Percentiles rank a stretch among this genome's conserved stretches.
Conservation (phyloP, 805 yeast species). For the Candida verbasci region DNA sequence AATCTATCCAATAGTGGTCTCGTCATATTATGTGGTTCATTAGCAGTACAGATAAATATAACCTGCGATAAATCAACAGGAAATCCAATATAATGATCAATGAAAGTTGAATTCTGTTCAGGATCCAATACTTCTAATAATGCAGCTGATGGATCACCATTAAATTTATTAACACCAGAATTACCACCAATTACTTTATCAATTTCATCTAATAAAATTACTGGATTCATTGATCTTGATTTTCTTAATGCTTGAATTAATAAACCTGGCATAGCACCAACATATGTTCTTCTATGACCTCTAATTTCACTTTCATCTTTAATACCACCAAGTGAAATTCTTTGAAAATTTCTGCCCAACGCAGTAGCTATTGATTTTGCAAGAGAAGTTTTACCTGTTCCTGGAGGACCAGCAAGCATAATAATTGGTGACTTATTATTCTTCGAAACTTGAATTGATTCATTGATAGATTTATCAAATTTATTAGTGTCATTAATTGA, state of each 20-base stretch:
- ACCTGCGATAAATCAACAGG: conserved; percentile 82
- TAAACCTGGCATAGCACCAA: conserved; percentile 89
- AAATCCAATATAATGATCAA: conserved; percentile 81
- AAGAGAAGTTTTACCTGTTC: conserved; percentile 86
- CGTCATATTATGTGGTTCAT: conserved; percentile 65
- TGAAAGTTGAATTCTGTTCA: conserved; percentile 73
- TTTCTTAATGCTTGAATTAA: conserved; percentile 72
- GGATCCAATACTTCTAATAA: conserved; percentile 86
- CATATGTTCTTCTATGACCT: conserved; percentile 88
- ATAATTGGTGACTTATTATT: conserved; percentile 65
- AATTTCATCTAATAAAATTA: conserved; percentile 77
- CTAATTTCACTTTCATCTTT: conserved; percentile 86
- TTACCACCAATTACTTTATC: conserved; percentile 68
- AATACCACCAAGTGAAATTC: conserved; percentile 82
- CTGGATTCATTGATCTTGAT: conserved; percentile 76
- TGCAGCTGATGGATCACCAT: conserved; percentile 91
- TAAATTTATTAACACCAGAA: conserved; percentile 39
- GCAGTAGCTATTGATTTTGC: conserved; percentile 79
- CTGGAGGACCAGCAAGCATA: conserved; percentile 87
- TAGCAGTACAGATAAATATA: conserved; percentile 82
- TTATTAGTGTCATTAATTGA: conserved; percentile 5
- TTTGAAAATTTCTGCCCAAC: conserved; percentile 68
- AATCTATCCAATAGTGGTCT: conserved; percentile 78
- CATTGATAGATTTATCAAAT: conserved; percentile 5
- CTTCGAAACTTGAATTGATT: conserved; percentile 20